These are phyloP conservation scores for Chenopodium formosanum DNA, from an alignment of 148 eudicot genomes.

Conservation along the genomic window DNA sequence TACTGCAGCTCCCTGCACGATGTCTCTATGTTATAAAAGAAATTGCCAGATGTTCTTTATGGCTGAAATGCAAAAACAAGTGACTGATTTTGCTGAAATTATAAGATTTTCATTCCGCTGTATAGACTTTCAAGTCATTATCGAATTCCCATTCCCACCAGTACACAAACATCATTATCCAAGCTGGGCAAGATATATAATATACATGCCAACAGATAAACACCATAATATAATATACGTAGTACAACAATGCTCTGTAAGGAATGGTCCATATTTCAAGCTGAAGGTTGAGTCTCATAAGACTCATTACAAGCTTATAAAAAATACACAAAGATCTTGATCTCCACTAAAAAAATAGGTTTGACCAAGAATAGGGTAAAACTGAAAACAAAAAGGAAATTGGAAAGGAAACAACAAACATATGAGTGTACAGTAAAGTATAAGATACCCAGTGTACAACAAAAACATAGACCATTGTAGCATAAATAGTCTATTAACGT, in stretches of 20 bases:
- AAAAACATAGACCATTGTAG: neutral
- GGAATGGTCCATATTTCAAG: neutral
- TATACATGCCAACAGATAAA: neutral
- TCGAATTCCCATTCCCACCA: neutral
- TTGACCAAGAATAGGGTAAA: neutral
- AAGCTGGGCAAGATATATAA: neutral
- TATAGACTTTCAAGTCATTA: neutral
- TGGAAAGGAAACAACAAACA: neutral
- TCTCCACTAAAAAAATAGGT: neutral
- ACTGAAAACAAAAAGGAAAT: neutral
- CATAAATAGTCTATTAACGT: neutral
- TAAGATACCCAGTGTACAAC: neutral
- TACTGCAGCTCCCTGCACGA: constrained; percentile 82
- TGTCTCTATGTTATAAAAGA: constrained; percentile 15
- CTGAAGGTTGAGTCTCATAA: neutral
- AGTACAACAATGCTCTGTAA: neutral
- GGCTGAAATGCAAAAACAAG: constrained; percentile 1
- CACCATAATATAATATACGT: neutral
- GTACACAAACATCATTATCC: neutral
- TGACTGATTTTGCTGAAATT: constrained; percentile 3
- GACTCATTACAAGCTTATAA: neutral
- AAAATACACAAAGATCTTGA: neutral
- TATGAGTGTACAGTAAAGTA: neutral
- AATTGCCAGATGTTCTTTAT: neutral
- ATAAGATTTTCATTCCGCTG: neutral